These are phyloP conservation scores for Camellia sinensis DNA, from an alignment of 148 eudicot species.

Conservation along the genomic window DNA sequence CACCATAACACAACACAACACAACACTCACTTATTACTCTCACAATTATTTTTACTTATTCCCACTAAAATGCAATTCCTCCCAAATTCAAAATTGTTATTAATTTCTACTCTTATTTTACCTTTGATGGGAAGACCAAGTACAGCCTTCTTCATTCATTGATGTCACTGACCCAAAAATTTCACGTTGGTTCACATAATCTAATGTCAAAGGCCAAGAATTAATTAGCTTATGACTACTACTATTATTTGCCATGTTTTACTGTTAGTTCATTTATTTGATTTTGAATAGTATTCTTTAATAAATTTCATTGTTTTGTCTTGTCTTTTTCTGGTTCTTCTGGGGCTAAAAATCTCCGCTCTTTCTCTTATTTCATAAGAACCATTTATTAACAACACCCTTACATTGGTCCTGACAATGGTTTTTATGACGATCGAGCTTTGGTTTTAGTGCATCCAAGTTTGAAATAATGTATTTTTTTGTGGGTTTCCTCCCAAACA, in stretches of 20 bases:
- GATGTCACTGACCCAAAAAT: not conserved
- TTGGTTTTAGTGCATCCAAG: constrained; percentile 7
- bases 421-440: not conserved
- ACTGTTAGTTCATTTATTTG: not conserved
- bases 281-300: not conserved
- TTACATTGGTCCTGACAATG: not conserved
- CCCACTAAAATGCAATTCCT: not conserved
- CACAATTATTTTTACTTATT: too few species aligned
- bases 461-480: constrained; percentile 8
- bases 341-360: too few species aligned
- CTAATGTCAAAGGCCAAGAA: not conserved
- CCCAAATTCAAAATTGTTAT: not conserved
- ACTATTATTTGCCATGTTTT: not conserved
- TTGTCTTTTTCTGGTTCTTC: not conserved
- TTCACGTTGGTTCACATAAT: not conserved
- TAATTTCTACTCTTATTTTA: not conserved
- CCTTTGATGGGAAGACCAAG: not conserved
- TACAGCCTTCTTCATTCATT: not conserved
- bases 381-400: not conserved
- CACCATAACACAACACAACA: too few species aligned
- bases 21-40: too few species aligned
- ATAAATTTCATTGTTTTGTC: not conserved
- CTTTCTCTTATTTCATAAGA: not conserved
- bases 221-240: not conserved
- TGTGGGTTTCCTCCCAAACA: not conserved